Evolutionary conservation across 176 grass and related monocot genomes (phyloP), one percentile per base, ranked within the genome.

Genomic region (Oryza meridionalis): DNA sequence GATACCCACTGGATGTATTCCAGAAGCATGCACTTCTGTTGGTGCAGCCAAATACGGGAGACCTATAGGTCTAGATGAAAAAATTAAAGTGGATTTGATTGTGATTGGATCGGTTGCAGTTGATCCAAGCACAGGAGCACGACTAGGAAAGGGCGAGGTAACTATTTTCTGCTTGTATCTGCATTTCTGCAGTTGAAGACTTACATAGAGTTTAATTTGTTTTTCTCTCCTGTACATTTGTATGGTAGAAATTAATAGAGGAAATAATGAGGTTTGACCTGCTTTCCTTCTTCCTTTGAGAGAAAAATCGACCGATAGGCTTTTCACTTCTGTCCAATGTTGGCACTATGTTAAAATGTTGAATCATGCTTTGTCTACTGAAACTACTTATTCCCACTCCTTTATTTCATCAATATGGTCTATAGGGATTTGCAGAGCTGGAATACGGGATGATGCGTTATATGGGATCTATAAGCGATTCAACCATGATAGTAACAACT

Each of bases 361-460:
- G 43, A 61, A 33, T 1, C 72, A 44, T 42, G 64, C 49, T 43
- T 75, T 49, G 17, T 67, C 33, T 11, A 6, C 8, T 0, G 27
- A 72, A 37, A 67, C 17, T 47, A 40, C 7, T 73, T n/a, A 33
- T 15, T 50, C 46, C 46, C 46, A 31, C 68, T 15, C 31, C 47
- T 32, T 59, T 77, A 45, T 8, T 79, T 71, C 67, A 31, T 85
- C 12, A 75, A 66, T 9, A n/a, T 61, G 0, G 11, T 55, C 13
- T 69, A 4, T 29, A 98, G 91, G 96, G 93, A 58, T 98, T 98
- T 84, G 91, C 96, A 9, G 96, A 98, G 84, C 96, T 98, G 33
- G 93, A 98, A 86, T 98, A 98, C 33, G 96, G 93, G 72, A 98
- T 98, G 89, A 82, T 98, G 82, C 96, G 87, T 17, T 95, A 94